Evolutionary conservation across 2,329 filamentous ascomycete species (phyloP), one percentile per base, ranked within the genome.

Genomic region (Stagonosporopsis cucurbitacearum): DNA sequence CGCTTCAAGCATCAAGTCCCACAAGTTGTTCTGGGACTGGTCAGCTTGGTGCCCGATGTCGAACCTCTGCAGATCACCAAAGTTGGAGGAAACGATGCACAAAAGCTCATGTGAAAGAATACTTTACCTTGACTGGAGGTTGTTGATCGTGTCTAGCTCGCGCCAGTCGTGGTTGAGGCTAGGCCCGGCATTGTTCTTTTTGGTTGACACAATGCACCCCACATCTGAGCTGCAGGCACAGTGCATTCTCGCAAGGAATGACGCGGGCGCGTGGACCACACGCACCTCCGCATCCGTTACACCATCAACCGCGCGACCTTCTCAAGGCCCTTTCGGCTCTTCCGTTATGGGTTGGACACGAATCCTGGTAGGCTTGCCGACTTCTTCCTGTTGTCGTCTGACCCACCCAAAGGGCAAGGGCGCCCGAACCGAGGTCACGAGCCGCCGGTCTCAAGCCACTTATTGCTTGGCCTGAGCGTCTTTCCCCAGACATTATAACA

Each of bases 401-500:
- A 68, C 62, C 53, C 42, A 39, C 45, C 47, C 53, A 48, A 56
- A 54, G 41, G 55, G 45, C 47, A 35, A 49, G 50, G 20, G 23
- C 41, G 42, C 54, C 54, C 51, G 50, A 56, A 43, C 60, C 63
- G 61, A 69, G 68, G 64, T 70, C 68, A 69, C 65, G 65, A 66
- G 65, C 63, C 58, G 54, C 55, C 60, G 40, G 60, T 30, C 49
- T 58, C 49, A 64, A 62, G 65, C 62, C 62, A 60, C n/a, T 59
- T 57, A 62, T 50, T 41, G 48, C 59, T 54, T 62, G 59, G 65
- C 65, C 63, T 62, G 57, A 63, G 64, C 63, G 57, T 54, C 54
- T 48, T 62, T 55, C 62, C 64, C 65, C 64, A 54, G 63, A 59
- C 33, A 55, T 49, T 63, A 66, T 65, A 67, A 65, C 58, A 60